Percentiles rank a stretch among this genome's conserved stretches.
Evolutionary conservation across 2,329 filamentous ascomycete species (phyloP).

Genomic region (Microdochium bolleyi): DNA sequence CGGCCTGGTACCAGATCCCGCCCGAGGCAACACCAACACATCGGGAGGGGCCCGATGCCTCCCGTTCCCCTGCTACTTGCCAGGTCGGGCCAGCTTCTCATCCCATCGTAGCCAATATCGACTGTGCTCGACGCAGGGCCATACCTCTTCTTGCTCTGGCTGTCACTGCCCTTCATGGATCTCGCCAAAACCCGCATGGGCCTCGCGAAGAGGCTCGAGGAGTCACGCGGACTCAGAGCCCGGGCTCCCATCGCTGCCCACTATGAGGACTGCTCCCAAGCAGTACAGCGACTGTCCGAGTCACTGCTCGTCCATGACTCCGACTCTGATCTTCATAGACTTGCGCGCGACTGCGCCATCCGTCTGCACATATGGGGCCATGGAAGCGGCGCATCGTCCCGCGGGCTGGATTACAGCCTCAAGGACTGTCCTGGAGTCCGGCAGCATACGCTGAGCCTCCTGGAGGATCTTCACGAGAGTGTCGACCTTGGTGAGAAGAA

Average conservation of each 20-base stretch:
- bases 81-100: no score
- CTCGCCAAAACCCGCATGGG: neutral
- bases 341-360: constrained; percentile 1
- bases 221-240: constrained; percentile 1
- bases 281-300: constrained; percentile 2
- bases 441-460: constrained; percentile 1
- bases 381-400: constrained; percentile 8
- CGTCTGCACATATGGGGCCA: constrained; percentile 9
- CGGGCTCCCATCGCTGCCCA: constrained; percentile 9
- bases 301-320: constrained; percentile 3
- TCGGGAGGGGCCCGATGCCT: no score
- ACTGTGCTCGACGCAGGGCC: neutral
- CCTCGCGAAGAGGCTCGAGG: neutral
- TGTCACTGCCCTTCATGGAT: neutral
- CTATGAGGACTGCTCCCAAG: constrained; percentile 8
- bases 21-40: no score
- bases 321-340: constrained; percentile 1
- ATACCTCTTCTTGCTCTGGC: neutral
- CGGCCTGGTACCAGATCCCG: no score
- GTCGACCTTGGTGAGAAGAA: constrained; percentile 3
- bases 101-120: neutral
- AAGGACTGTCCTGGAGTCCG: constrained; percentile 1
- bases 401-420: constrained; percentile 8
- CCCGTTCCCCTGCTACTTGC: no score
- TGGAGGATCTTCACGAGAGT: constrained; percentile 4